Evolutionary conservation across 108 stramenopile genomes (phyloP).

Genomic region (Cyclotella cryptica): DNA sequence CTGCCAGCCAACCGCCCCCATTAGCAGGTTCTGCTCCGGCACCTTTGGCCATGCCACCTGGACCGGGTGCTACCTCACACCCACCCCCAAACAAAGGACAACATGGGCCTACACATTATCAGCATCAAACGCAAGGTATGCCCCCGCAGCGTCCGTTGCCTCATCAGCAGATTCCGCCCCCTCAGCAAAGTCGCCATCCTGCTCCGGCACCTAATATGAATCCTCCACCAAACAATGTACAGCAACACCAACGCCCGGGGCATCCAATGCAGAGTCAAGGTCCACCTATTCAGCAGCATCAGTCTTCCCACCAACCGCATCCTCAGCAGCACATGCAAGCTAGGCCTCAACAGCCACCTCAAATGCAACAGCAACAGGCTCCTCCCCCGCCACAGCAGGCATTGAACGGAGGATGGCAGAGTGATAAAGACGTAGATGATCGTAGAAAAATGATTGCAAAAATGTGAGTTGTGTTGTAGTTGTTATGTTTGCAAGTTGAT

Average conservation of each 20-base stretch:
- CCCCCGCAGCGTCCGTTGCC: conserved; percentile 36
- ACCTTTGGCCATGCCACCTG: conserved; percentile 29
- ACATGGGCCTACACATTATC: conserved; percentile 52
- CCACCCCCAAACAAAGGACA: conserved; percentile 36
- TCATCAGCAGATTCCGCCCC: conserved; percentile 27
- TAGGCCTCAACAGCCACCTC: conserved; percentile 41
- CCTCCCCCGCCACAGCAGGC: conserved; percentile 63
- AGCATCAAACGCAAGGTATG: conserved; percentile 41
- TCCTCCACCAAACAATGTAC: conserved; percentile 42
- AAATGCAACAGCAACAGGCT: conserved; percentile 52
- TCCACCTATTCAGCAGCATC: conserved; percentile 51
- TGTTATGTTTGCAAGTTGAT: background rate
- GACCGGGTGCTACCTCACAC: conserved; percentile 12
- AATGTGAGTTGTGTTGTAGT: conserved; percentile 70
- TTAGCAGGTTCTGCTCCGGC: conserved; percentile 1
- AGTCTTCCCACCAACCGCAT: conserved; percentile 16
- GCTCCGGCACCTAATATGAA: conserved; percentile 21
- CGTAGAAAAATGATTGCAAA: conserved; percentile 94
- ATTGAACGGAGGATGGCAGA: conserved; percentile 92
- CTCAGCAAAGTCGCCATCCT: conserved; percentile 27
- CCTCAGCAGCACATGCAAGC: conserved; percentile 27
- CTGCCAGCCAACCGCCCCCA: conserved; percentile 2
- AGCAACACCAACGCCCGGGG: conserved; percentile 47
- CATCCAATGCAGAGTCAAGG: conserved; percentile 52
- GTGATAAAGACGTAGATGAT: conserved; percentile 87